These are phyloP conservation scores for Myriosclerotinia curreyana DNA, from an alignment of 2,329 filamentous ascomycete species.

Conservation along the genomic window DNA sequence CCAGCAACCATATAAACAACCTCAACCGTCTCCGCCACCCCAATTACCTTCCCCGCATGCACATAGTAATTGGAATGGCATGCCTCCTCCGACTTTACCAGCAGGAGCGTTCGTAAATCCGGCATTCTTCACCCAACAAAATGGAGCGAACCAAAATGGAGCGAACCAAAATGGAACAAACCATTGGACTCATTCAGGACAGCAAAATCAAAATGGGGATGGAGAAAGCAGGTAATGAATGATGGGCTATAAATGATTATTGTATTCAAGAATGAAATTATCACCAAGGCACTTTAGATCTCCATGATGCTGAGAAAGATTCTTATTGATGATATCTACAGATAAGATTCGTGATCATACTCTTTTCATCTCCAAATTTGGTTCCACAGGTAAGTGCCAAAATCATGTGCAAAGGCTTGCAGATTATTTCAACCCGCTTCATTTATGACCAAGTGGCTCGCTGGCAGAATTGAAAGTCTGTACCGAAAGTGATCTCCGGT, in stretches of 20 bases:
- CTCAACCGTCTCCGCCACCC: conserved; percentile 19
- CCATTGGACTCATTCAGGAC: conserved; percentile 30
- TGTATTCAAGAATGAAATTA: conserved; percentile 9
- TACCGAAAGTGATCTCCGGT: not conserved
- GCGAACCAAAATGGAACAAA: conserved; percentile 24
- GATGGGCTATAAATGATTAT: conserved; percentile 1
- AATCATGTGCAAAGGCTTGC: not conserved
- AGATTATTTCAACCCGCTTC: not conserved
- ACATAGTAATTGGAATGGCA: conserved; percentile 27
- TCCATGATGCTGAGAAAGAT: not conserved
- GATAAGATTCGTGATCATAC: not conserved
- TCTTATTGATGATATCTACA: too few relatives aligned
- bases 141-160: conserved; percentile 23
- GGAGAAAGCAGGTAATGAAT: conserved; percentile 14
- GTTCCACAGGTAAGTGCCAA: not conserved
- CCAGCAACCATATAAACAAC: conserved; percentile 27
- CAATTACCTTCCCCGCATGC: conserved; percentile 25
- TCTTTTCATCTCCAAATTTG: not conserved
- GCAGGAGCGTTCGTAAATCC: conserved; percentile 38
- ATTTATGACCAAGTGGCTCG: not conserved
- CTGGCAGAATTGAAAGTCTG: not conserved
- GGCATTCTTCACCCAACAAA: conserved; percentile 32
- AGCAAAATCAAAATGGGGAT: conserved; percentile 27
- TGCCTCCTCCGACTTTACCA: conserved; percentile 24
- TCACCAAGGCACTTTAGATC: not conserved